Percentiles rank a stretch among this genome's conserved stretches.
phyloP scores from a whole-genome alignment of 495 filamentous ascomycete species.

The Parathielavia hyrcaniae region DNA sequence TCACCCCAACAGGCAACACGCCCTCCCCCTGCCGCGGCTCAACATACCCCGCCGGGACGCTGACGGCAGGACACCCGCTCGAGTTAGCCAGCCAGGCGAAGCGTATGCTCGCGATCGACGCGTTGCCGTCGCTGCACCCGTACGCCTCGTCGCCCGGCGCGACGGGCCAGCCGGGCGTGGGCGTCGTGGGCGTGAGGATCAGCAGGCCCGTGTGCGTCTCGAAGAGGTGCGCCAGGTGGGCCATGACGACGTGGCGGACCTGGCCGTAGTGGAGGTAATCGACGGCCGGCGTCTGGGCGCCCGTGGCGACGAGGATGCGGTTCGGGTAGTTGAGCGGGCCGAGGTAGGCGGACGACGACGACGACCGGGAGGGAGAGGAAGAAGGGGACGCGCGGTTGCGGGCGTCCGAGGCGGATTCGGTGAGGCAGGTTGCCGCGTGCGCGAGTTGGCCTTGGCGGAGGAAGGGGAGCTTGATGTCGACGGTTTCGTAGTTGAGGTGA shows the following conservation, averaged over 20 bases:
- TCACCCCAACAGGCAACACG: conserved; percentile 66
- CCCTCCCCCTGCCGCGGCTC: conserved; percentile 44
- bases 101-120: conserved; percentile 70
- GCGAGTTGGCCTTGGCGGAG: conserved; percentile 68
- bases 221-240: conserved; percentile 70
- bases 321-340: conserved; percentile 59
- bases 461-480: conserved; percentile 72
- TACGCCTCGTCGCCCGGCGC: conserved; percentile 46
- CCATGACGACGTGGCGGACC: conserved; percentile 72
- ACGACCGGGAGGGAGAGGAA: too few relatives aligned
- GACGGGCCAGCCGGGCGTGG: conserved; percentile 67
- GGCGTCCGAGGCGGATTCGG: conserved; percentile 50
- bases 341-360: conserved; percentile 20
- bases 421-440: conserved; percentile 75
- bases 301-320: conserved; percentile 63
- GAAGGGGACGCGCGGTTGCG: conserved; percentile 21
- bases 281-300: conserved; percentile 53
- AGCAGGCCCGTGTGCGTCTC: conserved; percentile 65
- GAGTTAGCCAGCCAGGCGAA: conserved; percentile 88
- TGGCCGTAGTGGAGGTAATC: conserved; percentile 73
- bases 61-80: conserved; percentile 72
- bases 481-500: conserved; percentile 55
- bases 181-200: conserved; percentile 72
- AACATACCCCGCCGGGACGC: conserved; percentile 67
- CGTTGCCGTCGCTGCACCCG: conserved; percentile 69